Conservation (phyloP, 768 basidiomycete genomes). For the Boletus rex-veris region DNA sequence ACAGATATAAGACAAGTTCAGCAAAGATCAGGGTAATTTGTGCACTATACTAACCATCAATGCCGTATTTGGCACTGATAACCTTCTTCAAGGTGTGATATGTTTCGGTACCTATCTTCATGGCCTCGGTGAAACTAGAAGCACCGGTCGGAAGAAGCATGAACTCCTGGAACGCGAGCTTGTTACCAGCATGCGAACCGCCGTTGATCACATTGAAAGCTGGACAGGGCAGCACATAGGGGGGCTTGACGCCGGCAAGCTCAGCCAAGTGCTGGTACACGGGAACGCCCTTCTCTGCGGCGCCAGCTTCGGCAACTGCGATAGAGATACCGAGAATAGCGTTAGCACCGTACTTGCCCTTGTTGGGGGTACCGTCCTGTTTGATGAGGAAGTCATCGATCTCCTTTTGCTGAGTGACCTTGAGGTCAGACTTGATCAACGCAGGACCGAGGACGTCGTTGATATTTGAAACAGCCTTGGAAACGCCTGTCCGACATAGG, state of each 20-base stretch:
- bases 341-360: slow-evolving; percentile 98
- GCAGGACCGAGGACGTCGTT: slow-evolving; percentile 88
- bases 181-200: slow-evolving; percentile 99
- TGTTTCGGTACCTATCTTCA: slow-evolving; percentile 98
- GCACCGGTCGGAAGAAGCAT: slow-evolving; percentile 98
- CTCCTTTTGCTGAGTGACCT: slow-evolving; percentile 88
- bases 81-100: slow-evolving; percentile 99
- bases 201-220: slow-evolving; percentile 99
- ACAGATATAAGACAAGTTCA: slow-evolving; percentile 5
- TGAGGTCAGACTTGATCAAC: slow-evolving; percentile 78
- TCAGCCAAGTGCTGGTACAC: slow-evolving; percentile 96
- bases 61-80: slow-evolving; percentile 98
- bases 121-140: slow-evolving; percentile 86
- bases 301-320: slow-evolving; percentile 89
- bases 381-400: slow-evolving; percentile 98
- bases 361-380: slow-evolving; percentile 95
- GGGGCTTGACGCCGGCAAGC: slow-evolving; percentile 91
- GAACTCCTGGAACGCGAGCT: slow-evolving; percentile 99
- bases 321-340: slow-evolving; percentile 99
- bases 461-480: slow-evolving; percentile 92
- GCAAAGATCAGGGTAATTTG: not conserved
- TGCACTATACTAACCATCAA: slow-evolving; percentile 67
- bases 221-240: slow-evolving; percentile 88
- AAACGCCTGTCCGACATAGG: slow-evolving; percentile 59
- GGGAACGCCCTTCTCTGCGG: slow-evolving; percentile 91